Conservation (phyloP, 768 basidiomycete genomes). For the Psilocybe tampanensis region DNA sequence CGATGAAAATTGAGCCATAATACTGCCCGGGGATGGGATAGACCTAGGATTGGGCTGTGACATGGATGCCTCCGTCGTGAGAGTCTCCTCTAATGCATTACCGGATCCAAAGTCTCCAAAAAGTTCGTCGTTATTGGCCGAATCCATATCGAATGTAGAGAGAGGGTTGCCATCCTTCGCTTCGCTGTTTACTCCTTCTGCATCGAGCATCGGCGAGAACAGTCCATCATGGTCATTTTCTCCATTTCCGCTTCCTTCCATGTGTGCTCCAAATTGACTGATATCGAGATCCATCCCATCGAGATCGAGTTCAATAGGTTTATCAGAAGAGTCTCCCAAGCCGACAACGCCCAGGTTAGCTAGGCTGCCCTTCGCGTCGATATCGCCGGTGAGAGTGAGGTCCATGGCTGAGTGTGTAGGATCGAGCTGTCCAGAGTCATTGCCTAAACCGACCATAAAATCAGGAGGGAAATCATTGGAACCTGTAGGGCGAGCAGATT, state of each 20-base stretch:
- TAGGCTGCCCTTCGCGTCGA: conserved; percentile 27
- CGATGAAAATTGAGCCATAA: conserved; percentile 47
- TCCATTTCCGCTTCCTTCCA: conserved; percentile 30
- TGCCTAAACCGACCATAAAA: conserved; percentile 64
- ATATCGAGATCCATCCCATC: conserved; percentile 68
- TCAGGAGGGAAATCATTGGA: conserved; percentile 61
- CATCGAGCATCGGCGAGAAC: conserved; percentile 46
- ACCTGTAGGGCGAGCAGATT: conserved; percentile 67
- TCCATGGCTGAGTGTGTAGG: conserved; percentile 54
- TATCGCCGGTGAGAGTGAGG: conserved; percentile 47
- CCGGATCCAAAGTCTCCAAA: conserved; percentile 23
- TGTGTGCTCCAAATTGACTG: conserved; percentile 56
- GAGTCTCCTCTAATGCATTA: conserved; percentile 10
- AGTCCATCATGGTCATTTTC: conserved; percentile 34
- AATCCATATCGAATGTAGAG: conserved; percentile 18
- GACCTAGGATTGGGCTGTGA: conserved; percentile 18
- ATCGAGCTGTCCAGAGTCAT: conserved; percentile 35
- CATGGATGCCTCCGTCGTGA: conserved; percentile 2
- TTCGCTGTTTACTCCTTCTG: conserved; percentile 2
- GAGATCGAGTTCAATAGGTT: conserved; percentile 80
- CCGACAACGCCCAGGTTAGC: conserved; percentile 25
- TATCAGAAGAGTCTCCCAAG: conserved; percentile 69
- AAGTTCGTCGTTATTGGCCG: conserved; percentile 21
- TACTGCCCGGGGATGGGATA: conserved; percentile 39
- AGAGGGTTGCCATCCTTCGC: conserved; percentile 8